These are phyloP conservation scores for Macrolepiota dolichaula DNA, from an alignment of 768 basidiomycete species.

Conservation along the genomic window DNA sequence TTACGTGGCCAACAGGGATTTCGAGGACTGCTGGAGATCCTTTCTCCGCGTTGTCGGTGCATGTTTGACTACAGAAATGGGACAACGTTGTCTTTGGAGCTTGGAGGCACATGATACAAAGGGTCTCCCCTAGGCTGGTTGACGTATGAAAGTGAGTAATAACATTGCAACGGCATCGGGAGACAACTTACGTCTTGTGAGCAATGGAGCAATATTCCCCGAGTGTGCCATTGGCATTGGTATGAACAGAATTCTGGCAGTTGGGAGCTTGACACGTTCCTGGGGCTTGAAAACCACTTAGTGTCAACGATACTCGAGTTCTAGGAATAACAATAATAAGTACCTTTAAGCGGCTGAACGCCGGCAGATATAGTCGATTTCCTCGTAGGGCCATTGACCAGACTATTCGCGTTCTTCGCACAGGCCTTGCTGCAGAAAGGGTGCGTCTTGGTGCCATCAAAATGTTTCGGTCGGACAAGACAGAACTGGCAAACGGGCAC, in stretches of 20 bases:
- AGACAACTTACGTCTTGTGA: slow-evolving; percentile 43
- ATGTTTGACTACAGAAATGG: slow-evolving; percentile 59
- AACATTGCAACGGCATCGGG: not conserved
- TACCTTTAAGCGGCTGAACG: slow-evolving; percentile 16
- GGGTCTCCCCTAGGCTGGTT: slow-evolving; percentile 40
- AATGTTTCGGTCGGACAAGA: slow-evolving; percentile 55
- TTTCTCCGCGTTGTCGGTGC: slow-evolving; percentile 51
- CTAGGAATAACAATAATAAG: slow-evolving; percentile 11
- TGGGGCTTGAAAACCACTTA: slow-evolving; percentile 1
- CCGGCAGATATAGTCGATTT: slow-evolving; percentile 17
- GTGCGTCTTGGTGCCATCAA: slow-evolving; percentile 55
- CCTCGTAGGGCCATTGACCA: slow-evolving; percentile 18
- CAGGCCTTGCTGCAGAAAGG: slow-evolving; percentile 65
- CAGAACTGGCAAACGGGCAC: slow-evolving; percentile 40
- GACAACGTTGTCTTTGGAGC: slow-evolving; percentile 52
- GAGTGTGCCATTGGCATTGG: slow-evolving; percentile 33
- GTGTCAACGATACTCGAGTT: not conserved
- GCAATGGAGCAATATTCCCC: slow-evolving; percentile 49
- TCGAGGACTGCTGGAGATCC: slow-evolving; percentile 57
- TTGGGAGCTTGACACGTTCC: slow-evolving; percentile 45
- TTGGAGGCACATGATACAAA: slow-evolving; percentile 60
- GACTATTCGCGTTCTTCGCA: slow-evolving; percentile 39
- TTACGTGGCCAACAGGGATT: slow-evolving; percentile 54
- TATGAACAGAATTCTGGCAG: slow-evolving; percentile 42
- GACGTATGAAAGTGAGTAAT: not conserved